Conservation (phyloP, 257 asterid species). For the Solanum dulcamara region DNA sequence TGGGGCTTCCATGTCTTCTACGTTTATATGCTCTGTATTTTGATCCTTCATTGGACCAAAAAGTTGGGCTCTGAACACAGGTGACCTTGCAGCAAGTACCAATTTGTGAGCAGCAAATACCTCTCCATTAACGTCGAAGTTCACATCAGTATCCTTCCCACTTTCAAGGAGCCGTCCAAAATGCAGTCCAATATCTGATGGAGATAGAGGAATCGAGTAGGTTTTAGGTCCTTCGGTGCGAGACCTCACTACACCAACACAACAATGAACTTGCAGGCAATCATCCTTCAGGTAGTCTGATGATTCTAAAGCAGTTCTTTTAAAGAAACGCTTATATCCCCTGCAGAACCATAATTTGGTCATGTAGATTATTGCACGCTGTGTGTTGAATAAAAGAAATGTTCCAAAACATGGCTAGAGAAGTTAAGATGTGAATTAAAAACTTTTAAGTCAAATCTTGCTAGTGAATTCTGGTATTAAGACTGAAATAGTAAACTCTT, state of each 20-base stretch:
- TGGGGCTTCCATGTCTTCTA: constrained; percentile 82
- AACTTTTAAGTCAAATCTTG: background rate
- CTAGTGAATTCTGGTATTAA: background rate
- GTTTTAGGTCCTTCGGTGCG: constrained; percentile 80
- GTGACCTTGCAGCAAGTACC: constrained; percentile 94
- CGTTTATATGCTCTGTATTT: constrained; percentile 40
- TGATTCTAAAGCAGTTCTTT: constrained; percentile 61
- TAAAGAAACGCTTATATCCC: constrained; percentile 85
- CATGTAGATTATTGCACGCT: background rate
- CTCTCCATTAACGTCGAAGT: constrained; percentile 68
- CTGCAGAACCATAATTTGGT: constrained; percentile 29
- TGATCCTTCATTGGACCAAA: constrained; percentile 97
- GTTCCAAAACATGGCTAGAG: background rate
- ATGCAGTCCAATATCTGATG: constrained; percentile 79
- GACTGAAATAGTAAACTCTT: background rate
- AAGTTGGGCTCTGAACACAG: constrained; percentile 87
- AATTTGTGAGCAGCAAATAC: constrained; percentile 71
- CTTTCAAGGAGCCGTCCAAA: constrained; percentile 77
- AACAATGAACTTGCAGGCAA: constrained; percentile 78
- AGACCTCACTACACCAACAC: constrained; percentile 86
- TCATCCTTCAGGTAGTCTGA: constrained; percentile 88
- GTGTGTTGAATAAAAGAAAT: background rate
- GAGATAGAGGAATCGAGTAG: constrained; percentile 61
- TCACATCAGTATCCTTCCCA: constrained; percentile 63
- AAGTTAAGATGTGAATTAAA: background rate